Percentiles rank a stretch among this genome's conserved stretches.
Evolutionary conservation across 208 protist genomes (phyloP).

Genomic region (Trypanosoma platydactyli): DNA sequence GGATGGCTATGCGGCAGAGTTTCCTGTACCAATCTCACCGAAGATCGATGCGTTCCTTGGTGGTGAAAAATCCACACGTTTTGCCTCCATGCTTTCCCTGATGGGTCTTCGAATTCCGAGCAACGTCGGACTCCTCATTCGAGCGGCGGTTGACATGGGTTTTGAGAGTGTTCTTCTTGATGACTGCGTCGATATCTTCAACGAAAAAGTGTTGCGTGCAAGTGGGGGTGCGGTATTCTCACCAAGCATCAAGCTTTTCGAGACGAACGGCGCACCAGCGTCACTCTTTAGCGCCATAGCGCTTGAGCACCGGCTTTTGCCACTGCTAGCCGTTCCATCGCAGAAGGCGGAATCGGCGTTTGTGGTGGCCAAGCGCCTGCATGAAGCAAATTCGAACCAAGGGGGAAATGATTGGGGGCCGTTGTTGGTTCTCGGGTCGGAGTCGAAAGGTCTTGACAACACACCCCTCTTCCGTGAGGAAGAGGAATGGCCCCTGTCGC

Average conservation of each 20-base stretch:
- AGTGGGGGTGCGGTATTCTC: conserved; percentile 72
- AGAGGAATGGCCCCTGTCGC: conserved; percentile 61
- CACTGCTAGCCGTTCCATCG: conserved; percentile 74
- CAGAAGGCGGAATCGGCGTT: conserved; percentile 69
- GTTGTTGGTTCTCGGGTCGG: conserved; percentile 80
- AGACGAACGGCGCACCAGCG: conserved; percentile 32
- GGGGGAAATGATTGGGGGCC: conserved; percentile 31
- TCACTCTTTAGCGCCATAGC: conserved; percentile 63
- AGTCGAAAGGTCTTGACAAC: conserved; percentile 42
- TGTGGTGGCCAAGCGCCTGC: conserved; percentile 65
- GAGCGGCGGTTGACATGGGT: conserved; percentile 71
- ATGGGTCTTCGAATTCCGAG: conserved; percentile 83
- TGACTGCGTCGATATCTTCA: conserved; percentile 67
- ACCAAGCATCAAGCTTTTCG: conserved; percentile 53
- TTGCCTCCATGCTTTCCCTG: conserved; percentile 68
- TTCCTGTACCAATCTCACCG: conserved; percentile 33
- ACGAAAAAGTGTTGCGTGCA: conserved; percentile 86
- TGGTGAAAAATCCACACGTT: conserved; percentile 20
- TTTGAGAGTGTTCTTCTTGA: conserved; percentile 73
- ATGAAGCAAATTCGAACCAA: conserved; percentile 38
- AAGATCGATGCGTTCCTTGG: conserved; percentile 20
- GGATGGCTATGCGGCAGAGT: conserved; percentile 82
- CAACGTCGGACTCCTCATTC: conserved; percentile 75
- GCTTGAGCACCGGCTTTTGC: conserved; percentile 57
- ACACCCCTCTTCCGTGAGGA: conserved; percentile 32